These are phyloP conservation scores for Debaryomyces castellii DNA, from an alignment of 805 yeast species.

Conservation along the genomic window DNA sequence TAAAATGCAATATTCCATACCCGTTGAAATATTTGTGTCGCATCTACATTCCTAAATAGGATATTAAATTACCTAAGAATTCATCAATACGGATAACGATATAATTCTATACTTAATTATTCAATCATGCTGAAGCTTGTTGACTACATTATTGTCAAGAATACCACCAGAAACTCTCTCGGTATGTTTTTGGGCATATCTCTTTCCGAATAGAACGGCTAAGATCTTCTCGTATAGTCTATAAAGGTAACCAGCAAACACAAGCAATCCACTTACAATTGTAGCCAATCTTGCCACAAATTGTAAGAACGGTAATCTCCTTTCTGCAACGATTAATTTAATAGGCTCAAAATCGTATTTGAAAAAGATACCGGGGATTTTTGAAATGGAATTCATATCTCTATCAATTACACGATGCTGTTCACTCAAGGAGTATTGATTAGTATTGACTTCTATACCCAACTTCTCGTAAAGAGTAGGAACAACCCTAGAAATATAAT, in stretches of 20 bases:
- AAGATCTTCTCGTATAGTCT: slow-evolving; percentile 56
- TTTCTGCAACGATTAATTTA: slow-evolving; percentile 64
- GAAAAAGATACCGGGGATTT: slow-evolving; percentile 76
- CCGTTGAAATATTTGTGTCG: not conserved
- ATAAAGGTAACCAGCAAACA: slow-evolving; percentile 66
- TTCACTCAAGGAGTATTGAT: slow-evolving; percentile 77
- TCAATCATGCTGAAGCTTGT: not conserved
- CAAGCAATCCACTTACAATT: slow-evolving; percentile 77
- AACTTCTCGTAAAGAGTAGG: slow-evolving; percentile 75
- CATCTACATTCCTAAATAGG: slow-evolving; percentile 13
- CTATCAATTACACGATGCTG: slow-evolving; percentile 29
- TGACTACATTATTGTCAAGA: slow-evolving; percentile 11
- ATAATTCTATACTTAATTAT: not conserved
- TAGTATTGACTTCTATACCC: slow-evolving; percentile 74
- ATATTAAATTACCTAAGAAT: slow-evolving; percentile 14
- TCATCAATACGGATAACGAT: not conserved
- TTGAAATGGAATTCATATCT: not conserved
- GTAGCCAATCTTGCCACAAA: slow-evolving; percentile 79
- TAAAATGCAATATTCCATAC: not conserved
- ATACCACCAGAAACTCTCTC: slow-evolving; percentile 43
- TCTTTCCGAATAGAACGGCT: slow-evolving; percentile 56
- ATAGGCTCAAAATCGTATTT: slow-evolving; percentile 89
- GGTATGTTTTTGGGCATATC: slow-evolving; percentile 47
- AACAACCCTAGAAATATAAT: slow-evolving; percentile 74
- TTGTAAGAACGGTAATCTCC: slow-evolving; percentile 71